Evolutionary conservation across 352 stramenopile genomes (phyloP).

Genomic region (Pythium pyrilobum): DNA sequence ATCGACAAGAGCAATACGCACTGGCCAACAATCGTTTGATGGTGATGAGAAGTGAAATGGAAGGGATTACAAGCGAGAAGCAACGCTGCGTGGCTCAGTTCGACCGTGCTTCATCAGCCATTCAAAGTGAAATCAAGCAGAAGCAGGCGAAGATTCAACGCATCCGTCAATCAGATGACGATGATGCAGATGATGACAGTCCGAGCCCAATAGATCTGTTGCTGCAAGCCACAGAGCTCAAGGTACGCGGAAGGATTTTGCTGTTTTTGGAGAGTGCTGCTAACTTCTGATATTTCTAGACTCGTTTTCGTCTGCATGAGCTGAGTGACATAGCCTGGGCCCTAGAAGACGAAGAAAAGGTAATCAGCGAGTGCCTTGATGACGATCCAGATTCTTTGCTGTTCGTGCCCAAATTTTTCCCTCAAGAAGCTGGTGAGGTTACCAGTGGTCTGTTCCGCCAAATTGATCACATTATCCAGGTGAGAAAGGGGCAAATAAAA

Average conservation of each 20-base stretch:
- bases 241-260: slow-evolving; percentile 24
- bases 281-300: background rate
- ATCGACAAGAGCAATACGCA: background rate
- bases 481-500: slow-evolving; percentile 11
- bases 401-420: slow-evolving; percentile 9
- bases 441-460: slow-evolving; percentile 20
- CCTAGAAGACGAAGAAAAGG: slow-evolving; percentile 12
- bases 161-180: slow-evolving; percentile 28
- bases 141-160: slow-evolving; percentile 33
- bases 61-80: background rate
- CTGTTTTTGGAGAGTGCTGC: background rate
- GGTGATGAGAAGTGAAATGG: background rate
- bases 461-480: slow-evolving; percentile 39
- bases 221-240: slow-evolving; percentile 41
- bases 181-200: slow-evolving; percentile 5
- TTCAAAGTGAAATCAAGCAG: slow-evolving; percentile 27
- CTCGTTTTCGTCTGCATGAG: slow-evolving; percentile 8
- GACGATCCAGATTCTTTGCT: slow-evolving; percentile 10
- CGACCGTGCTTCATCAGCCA: background rate
- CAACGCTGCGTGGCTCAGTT: background rate
- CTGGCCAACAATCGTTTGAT: background rate
- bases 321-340: slow-evolving; percentile 15
- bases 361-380: slow-evolving; percentile 5
- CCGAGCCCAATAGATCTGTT: slow-evolving; percentile 45
- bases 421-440: background rate